These are phyloP conservation scores for Pestalotiopsis sp. DNA, from an alignment of 2,329 filamentous ascomycete species.

Conservation along the genomic window DNA sequence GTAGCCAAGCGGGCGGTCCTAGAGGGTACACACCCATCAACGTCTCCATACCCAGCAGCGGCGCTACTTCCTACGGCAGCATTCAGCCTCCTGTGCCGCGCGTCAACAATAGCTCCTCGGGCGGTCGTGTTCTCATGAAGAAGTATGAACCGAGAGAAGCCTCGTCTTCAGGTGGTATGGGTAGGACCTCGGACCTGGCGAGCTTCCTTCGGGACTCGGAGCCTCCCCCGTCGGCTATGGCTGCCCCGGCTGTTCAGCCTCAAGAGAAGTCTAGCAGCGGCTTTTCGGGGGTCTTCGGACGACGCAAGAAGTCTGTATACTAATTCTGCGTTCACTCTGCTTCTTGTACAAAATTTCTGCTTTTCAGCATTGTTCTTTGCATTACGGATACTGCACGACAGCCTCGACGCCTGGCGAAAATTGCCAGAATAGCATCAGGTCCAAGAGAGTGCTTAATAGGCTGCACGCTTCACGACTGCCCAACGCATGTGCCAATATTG, in stretches of 20 bases:
- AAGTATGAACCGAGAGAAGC: slow-evolving; percentile 61
- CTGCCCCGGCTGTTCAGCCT: slow-evolving; percentile 28
- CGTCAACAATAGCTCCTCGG: slow-evolving; percentile 28
- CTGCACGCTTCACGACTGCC: background rate
- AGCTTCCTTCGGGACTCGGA: slow-evolving; percentile 72
- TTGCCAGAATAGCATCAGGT: background rate
- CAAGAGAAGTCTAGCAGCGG: slow-evolving; percentile 40
- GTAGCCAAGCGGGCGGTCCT: slow-evolving; percentile 6
- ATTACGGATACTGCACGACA: background rate
- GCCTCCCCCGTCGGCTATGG: slow-evolving; percentile 52
- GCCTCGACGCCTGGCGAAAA: background rate
- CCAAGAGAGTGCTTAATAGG: background rate
- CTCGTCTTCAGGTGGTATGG: slow-evolving; percentile 33
- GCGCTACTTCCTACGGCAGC: background rate
- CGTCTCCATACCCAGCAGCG: slow-evolving; percentile 19
- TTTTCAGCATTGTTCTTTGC: background rate
- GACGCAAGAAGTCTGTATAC: slow-evolving; percentile 49
- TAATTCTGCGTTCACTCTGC: slow-evolving; percentile 20
- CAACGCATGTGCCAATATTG: background rate
- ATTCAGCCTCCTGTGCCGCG: slow-evolving; percentile 14
- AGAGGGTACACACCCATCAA: slow-evolving; percentile 13
- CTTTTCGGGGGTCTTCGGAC: slow-evolving; percentile 51
- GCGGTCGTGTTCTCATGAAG: slow-evolving; percentile 55
- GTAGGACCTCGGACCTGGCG: slow-evolving; percentile 69
- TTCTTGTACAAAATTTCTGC: slow-evolving; percentile 24